Evolutionary conservation across 1,284 basidiomycete genomes (phyloP), one percentile per base, ranked within the genome.

Genomic region (Pyrrhoderma noxium): DNA sequence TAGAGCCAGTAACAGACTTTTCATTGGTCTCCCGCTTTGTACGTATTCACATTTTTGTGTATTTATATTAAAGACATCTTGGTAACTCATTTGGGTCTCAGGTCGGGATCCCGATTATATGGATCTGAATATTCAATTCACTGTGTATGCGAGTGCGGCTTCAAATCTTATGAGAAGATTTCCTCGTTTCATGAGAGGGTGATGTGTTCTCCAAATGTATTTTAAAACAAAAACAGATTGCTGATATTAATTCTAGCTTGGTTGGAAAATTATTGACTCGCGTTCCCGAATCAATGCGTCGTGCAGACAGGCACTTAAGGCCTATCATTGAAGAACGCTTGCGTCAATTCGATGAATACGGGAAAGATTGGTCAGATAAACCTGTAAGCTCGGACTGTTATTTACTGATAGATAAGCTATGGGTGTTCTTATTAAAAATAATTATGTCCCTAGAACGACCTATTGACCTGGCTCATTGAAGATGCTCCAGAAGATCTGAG

Each of bases 11-110:
- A 72, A 73, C 52, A 62, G 73, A 7, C 59, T 73, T 8, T 68
- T 72, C 42, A 67, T 72, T 9, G 72, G 71, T 3, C 54, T 64
- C 18, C 69, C 71, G 8, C 52, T 70, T 7, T 74, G 72, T 70
- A 52, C 44, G 63, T 60, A 21, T 31, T 25, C 21, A n/a, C 22
- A 27, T 27, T 2, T 41, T 8, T 37, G 8, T 9, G 27, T 21
- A 7, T 9, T 8, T 22, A 18, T 13, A 3, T 43, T 27, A 31
- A 22, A 21, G 23, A 19, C 16, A 14, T 13, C 13, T 39, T 3
- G 23, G 27, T 34, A 9, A 9, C 3, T 4, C 14, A 8, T 22
- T 22, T 18, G 16, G 8, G 5, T 4, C 37, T 16, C 38, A 76
- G 75, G 75, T 56, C 64, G 70, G 25, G 52, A 76, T 47, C 56